phyloP scores from a whole-genome alignment of 1,139 yeast genomes.

The Candida sanyaensis region DNA sequence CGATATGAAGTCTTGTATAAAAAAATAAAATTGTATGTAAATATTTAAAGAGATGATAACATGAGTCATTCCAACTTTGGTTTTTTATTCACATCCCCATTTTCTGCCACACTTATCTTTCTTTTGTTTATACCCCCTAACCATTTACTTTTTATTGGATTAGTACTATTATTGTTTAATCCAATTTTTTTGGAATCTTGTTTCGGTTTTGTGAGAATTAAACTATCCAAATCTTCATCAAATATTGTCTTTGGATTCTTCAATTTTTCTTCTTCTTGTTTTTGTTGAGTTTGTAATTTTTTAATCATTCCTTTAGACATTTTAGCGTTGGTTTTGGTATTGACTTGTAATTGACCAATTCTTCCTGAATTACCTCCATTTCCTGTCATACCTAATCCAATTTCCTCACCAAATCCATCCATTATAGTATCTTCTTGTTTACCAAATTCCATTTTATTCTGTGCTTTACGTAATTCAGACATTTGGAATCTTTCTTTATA shows the following conservation, averaged over 20 bases:
- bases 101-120: conserved; percentile 3
- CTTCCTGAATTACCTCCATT: conserved; percentile 23
- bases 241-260: conserved; percentile 13
- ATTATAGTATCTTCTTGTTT: conserved; percentile 62
- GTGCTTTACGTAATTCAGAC: conserved; percentile 81
- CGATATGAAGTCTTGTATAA: not conserved
- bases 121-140: conserved; percentile 24
- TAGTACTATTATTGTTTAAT: not conserved
- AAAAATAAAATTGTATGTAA: no score
- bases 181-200: not conserved
- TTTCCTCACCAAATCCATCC: conserved; percentile 75
- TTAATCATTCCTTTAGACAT: conserved; percentile 55
- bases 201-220: conserved; percentile 14
- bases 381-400: conserved; percentile 78
- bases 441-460: conserved; percentile 84
- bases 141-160: conserved; percentile 19
- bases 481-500: conserved; percentile 78
- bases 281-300: conserved; percentile 32
- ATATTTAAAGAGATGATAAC: not conserved
- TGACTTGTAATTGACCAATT: conserved; percentile 38
- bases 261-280: conserved; percentile 9
- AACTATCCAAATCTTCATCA: conserved; percentile 19
- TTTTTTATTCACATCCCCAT: conserved; percentile 2
- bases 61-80: not conserved
- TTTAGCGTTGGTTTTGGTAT: conserved; percentile 48